Evolutionary conservation across 2,329 filamentous ascomycete species (phyloP).

Genomic region (Paraconiothyrium sp.): DNA sequence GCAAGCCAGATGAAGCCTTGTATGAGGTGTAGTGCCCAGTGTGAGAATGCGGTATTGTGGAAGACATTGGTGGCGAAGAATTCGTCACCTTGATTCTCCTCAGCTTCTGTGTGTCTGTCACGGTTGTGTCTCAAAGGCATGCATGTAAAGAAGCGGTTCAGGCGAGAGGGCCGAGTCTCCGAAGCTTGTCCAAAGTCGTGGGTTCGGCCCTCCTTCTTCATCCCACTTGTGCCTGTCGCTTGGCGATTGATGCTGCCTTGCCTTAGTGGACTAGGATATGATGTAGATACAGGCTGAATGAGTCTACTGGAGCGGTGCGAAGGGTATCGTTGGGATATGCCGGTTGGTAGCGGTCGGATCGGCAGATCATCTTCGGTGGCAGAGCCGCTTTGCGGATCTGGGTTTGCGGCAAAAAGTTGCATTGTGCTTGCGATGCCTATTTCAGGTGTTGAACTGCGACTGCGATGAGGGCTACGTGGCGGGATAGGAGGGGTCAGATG

Average conservation of each 20-base stretch:
- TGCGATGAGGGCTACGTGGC: neutral
- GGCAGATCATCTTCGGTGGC: neutral
- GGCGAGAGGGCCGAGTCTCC: neutral
- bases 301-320: neutral
- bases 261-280: constrained; percentile 1
- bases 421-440: neutral
- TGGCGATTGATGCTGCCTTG: neutral
- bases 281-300: neutral
- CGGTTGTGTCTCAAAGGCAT: neutral
- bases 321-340: neutral
- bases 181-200: neutral
- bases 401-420: neutral
- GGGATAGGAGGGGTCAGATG: neutral
- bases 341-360: neutral
- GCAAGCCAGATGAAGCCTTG: constrained; percentile 3
- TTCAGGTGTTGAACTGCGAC: constrained; percentile 4
- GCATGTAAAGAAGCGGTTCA: neutral
- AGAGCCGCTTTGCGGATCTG: constrained; percentile 3
- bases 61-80: neutral
- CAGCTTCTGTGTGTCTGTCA: neutral
- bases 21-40: constrained; percentile 1
- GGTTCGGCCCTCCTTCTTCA: neutral
- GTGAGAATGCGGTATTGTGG: neutral
- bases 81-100: neutral
- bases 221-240: neutral